Evolutionary conservation across 352 stramenopile genomes (phyloP).

Genomic region (Globisporangium megalacanthum): DNA sequence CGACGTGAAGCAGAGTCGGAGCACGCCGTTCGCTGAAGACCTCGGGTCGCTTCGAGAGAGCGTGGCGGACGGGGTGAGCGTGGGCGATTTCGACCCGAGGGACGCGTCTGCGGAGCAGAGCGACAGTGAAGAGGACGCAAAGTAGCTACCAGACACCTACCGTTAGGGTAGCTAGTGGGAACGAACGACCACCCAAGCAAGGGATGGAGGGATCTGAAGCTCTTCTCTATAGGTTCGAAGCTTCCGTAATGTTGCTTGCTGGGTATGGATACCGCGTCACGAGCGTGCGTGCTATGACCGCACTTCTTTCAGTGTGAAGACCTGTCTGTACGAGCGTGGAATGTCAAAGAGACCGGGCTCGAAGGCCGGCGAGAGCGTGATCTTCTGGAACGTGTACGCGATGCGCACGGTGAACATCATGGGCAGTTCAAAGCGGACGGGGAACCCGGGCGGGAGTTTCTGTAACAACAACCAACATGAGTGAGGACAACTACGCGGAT

Average conservation of each 20-base stretch:
- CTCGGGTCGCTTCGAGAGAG: background rate
- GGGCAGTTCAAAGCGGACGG: slow-evolving; percentile 74
- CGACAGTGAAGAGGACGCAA: background rate
- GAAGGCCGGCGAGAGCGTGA: slow-evolving; percentile 43
- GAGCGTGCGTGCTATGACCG: slow-evolving; percentile 15
- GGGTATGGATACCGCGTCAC: too few relatives aligned
- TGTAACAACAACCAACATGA: slow-evolving; percentile 6
- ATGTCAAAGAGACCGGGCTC: slow-evolving; percentile 52
- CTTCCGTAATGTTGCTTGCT: too few relatives aligned
- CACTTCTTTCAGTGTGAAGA: slow-evolving; percentile 55
- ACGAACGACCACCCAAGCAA: background rate
- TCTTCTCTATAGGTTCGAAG: too few relatives aligned
- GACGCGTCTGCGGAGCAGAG: background rate
- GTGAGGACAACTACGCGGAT: slow-evolving; percentile 1
- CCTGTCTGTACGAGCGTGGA: slow-evolving; percentile 42
- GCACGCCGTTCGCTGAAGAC: background rate
- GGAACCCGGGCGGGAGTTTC: slow-evolving; percentile 78
- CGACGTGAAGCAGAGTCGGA: slow-evolving; percentile 8
- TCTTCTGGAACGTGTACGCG: slow-evolving; percentile 81
- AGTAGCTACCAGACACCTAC: background rate
- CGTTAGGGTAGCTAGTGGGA: too few relatives aligned
- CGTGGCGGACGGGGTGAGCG: background rate
- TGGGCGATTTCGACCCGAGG: slow-evolving; percentile 9
- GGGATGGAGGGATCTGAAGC: too few relatives aligned
- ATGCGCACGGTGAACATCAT: slow-evolving; percentile 80